phyloP scores from a whole-genome alignment of 2,329 filamentous ascomycete species.

The Neurospora sp. region DNA sequence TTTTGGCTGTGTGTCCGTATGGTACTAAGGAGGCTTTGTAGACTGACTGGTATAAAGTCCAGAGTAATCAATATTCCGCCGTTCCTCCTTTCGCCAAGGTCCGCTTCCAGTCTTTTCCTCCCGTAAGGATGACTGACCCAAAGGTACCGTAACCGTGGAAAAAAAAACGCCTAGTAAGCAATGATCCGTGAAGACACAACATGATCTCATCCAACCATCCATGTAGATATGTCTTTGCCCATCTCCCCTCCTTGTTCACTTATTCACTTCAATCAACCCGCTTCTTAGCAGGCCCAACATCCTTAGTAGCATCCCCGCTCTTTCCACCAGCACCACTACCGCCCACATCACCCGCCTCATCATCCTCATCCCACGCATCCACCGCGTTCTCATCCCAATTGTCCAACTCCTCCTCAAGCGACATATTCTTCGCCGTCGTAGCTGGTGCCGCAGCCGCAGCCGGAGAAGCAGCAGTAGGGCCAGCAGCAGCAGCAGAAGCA shows the following conservation, averaged over 20 bases:
- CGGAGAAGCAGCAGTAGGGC: slow-evolving; percentile 1
- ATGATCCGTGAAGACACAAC: not conserved
- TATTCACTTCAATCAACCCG: slow-evolving; percentile 17
- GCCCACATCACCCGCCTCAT: slow-evolving; percentile 21
- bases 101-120: not conserved
- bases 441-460: slow-evolving; percentile 15
- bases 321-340: slow-evolving; percentile 7
- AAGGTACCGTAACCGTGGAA: not conserved
- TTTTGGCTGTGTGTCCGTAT: not conserved
- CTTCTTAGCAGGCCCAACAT: slow-evolving; percentile 17
- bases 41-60: not conserved
- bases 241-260: not conserved
- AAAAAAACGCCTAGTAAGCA: not conserved
- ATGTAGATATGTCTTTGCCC: not conserved
- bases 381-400: slow-evolving; percentile 83
- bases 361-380: slow-evolving; percentile 48
- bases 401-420: slow-evolving; percentile 72
- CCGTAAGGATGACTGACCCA: not conserved
- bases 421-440: slow-evolving; percentile 21
- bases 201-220: not conserved
- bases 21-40: not conserved
- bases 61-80: not conserved
- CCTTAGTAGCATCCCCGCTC: slow-evolving; percentile 5
- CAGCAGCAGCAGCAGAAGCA: slow-evolving; percentile 7
- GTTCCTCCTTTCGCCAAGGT: not conserved